These are phyloP conservation scores for Ustilago bromivora DNA, from an alignment of 1,284 basidiomycete genomes.

Conservation along the genomic window DNA sequence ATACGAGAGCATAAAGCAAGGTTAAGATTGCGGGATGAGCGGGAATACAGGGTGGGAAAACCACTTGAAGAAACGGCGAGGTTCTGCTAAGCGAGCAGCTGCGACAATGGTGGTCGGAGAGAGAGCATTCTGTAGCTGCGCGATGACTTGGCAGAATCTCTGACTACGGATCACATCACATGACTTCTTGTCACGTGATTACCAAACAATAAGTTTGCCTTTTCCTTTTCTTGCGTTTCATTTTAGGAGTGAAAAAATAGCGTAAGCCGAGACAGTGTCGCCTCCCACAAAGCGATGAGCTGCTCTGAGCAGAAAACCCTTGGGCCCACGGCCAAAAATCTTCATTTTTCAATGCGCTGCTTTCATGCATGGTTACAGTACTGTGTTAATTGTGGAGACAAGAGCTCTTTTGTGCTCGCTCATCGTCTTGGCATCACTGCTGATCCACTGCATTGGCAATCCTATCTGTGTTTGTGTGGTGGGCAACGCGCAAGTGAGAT, in stretches of 20 bases:
- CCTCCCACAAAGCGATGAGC: neutral
- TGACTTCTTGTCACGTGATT: no score
- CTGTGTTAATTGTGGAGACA: neutral
- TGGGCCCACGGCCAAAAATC: conserved; percentile 4
- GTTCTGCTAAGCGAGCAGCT: no score
- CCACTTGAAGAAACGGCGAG: no score
- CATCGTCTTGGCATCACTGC: neutral
- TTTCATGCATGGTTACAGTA: neutral
- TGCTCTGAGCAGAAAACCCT: neutral
- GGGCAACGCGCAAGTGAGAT: neutral
- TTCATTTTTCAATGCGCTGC: neutral
- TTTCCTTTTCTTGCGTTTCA: neutral
- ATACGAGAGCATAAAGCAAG: no score
- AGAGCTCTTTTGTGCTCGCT: neutral
- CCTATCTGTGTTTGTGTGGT: neutral
- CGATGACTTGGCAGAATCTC: no score
- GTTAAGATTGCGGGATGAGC: no score
- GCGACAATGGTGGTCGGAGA: no score
- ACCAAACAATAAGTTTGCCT: neutral
- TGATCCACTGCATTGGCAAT: neutral
- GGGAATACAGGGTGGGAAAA: no score
- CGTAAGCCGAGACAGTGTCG: neutral
- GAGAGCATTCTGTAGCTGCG: no score
- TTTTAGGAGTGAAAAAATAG: neutral
- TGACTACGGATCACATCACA: no score